Percentiles rank a stretch among this genome's conserved stretches.
Conservation (phyloP, 768 basidiomycete genomes). For the Mycena indigotica region DNA sequence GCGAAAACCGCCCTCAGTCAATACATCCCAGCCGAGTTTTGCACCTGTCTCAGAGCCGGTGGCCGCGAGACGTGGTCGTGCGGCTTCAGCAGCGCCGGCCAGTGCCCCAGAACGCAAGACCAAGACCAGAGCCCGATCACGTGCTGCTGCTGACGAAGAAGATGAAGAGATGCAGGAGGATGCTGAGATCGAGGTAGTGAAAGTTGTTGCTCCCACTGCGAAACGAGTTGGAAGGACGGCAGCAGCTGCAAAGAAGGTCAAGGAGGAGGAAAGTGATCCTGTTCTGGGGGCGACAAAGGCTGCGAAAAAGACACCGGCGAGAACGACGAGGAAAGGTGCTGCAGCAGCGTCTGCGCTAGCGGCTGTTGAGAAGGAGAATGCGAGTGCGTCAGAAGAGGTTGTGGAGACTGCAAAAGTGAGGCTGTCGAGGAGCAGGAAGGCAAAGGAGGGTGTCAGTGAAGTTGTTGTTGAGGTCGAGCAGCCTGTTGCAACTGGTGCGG, state of each 20-base stretch:
- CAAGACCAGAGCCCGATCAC: slow-evolving; percentile 20
- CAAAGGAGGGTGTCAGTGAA: slow-evolving; percentile 24
- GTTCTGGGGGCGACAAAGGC: slow-evolving; percentile 15
- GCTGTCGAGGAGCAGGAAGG: slow-evolving; percentile 37
- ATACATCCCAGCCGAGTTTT: not conserved
- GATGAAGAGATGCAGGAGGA: slow-evolving; percentile 19
- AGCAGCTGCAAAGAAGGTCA: slow-evolving; percentile 14
- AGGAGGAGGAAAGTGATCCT: slow-evolving; percentile 25
- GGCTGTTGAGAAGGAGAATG: slow-evolving; percentile 38
- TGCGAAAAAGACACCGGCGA: slow-evolving; percentile 37
- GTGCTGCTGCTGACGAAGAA: slow-evolving; percentile 20
- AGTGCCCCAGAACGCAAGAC: slow-evolving; percentile 23
- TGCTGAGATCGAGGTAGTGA: slow-evolving; percentile 25
- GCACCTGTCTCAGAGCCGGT: slow-evolving; percentile 15
- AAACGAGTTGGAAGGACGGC: slow-evolving; percentile 7
- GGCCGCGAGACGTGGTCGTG: slow-evolving; percentile 11
- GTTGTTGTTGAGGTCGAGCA: slow-evolving; percentile 30
- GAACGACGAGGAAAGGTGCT: slow-evolving; percentile 23
- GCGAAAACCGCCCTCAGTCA: slow-evolving; percentile 14
- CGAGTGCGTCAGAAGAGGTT: slow-evolving; percentile 41
- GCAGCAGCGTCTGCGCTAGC: slow-evolving; percentile 25
- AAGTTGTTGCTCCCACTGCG: slow-evolving; percentile 18
- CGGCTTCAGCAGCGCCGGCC: slow-evolving; percentile 17
- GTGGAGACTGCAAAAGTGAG: slow-evolving; percentile 37
- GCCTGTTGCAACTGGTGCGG: slow-evolving; percentile 26